A percentile compares a stretch with the other conserved stretches of the same genome.
These are phyloP conservation scores for Trypanosoma cruzi DNA, from an alignment of 208 protist species.

Conservation along the genomic window DNA sequence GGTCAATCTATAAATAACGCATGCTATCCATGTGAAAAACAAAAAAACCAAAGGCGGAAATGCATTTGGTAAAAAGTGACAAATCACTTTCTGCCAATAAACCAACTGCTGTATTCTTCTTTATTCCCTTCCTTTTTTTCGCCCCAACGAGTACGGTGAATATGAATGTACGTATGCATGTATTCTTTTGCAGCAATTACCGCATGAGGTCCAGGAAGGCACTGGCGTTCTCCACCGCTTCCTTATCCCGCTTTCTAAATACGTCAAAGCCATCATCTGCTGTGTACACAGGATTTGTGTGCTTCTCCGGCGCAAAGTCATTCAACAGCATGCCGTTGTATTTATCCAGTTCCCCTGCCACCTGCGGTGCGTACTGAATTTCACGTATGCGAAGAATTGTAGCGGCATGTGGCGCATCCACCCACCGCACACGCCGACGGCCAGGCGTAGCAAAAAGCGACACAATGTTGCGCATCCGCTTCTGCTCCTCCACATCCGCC, in stretches of 20 bases:
- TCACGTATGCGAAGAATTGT: constrained; percentile 85
- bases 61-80: not conserved
- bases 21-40: not conserved
- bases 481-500: constrained; percentile 91
- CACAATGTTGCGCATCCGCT: constrained; percentile 86
- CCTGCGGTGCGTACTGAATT: constrained; percentile 68
- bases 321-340: constrained; percentile 62
- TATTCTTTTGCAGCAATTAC: not conserved
- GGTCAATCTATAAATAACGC: too few relatives aligned
- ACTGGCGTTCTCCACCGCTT: constrained; percentile 61
- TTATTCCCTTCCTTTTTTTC: not conserved
- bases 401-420: constrained; percentile 76
- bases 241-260: constrained; percentile 60
- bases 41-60: not conserved
- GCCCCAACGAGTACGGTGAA: too few relatives aligned
- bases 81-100: not conserved
- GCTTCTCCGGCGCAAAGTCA: constrained; percentile 41
- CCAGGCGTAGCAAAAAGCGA: constrained; percentile 78
- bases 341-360: constrained; percentile 86
- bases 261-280: constrained; percentile 67
- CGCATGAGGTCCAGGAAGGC: constrained; percentile 66
- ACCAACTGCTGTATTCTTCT: not conserved
- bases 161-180: too few relatives aligned
- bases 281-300: constrained; percentile 69
- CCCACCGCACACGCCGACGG: constrained; percentile 63